Base-by-base conservation (phyloP, 208 protist species). In the Herpetomonas samuelpessoai region DNA sequence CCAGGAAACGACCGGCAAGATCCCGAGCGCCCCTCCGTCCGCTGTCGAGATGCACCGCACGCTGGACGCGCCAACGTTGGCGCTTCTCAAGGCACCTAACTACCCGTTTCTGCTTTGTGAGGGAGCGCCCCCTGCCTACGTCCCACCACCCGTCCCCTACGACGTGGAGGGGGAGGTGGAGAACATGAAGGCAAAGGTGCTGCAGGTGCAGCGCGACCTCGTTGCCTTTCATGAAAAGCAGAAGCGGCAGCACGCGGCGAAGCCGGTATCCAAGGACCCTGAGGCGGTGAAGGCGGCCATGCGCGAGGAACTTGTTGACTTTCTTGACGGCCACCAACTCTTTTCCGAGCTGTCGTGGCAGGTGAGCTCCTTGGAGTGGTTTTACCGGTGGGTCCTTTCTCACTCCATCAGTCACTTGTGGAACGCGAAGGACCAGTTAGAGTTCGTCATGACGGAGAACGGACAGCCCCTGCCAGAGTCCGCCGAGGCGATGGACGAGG, bases 81-180 rank as follows among this genome's bases (percentile, higher is more conserved):
- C 30, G 24, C 46, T 86, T 22, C 77, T 94, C 28, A 87, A 88
- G 70, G 80, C 74, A 6, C 64, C 79, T 10, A 89, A 83, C 71
- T 94, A 90, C 63, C 88, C 88, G 22, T 94, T 92, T 48, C 68
- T 75, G 28, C 48, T 94, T 1, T 94, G 88, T 56, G 88, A 91
- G 28, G 84, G 88, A 55, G 88, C 88, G 7, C 88, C 88, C 21
- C 65, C 79, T 44, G 77, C 80, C 28, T 94, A 92, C 63, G 65
- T 82, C 31, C 79, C 83, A 19, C 79, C 79, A 25, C 82, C 83
- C 24, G 74, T 94, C 53, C 88, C 88, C 24, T 94, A 81, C 58
- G 75, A 94, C 52, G 71, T 90, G 3, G 77, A 83, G 51, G 63
- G 69, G 18, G 80, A 83, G 59, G 73, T 90, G 19, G 68, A 76